Conservation (phyloP, 2,329 filamentous ascomycete species). For the Orbilia ellipsospora region DNA sequence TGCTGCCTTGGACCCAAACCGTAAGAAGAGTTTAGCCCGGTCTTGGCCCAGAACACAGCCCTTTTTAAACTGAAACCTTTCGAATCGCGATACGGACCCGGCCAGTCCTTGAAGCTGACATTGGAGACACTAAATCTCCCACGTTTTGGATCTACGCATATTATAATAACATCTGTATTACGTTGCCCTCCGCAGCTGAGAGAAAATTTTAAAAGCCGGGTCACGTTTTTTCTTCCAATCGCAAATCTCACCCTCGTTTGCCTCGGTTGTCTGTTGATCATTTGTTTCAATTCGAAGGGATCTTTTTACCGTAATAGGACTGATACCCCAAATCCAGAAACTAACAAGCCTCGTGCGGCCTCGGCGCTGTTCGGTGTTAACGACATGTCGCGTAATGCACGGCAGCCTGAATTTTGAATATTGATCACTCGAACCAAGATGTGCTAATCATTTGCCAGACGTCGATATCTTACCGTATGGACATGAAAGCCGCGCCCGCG, state of each 20-base stretch:
- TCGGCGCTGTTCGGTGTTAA: neutral
- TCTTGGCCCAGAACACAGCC: neutral
- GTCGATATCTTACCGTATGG: no score
- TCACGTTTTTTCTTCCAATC: slow-evolving; percentile 1
- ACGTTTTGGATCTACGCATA: slow-evolving; percentile 7
- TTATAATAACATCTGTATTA: slow-evolving; percentile 4
- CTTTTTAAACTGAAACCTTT: no score
- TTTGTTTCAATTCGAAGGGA: slow-evolving; percentile 11
- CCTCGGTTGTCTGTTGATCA: slow-evolving; percentile 19
- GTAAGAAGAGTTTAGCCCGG: neutral
- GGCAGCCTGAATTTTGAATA: slow-evolving; percentile 6
- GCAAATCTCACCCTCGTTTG: slow-evolving; percentile 1
- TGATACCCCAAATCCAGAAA: slow-evolving; percentile 20
- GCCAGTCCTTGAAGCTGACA: no score
- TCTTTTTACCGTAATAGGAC: neutral
- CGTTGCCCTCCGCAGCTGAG: neutral
- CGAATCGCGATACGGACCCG: no score
- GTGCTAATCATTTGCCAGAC: neutral
- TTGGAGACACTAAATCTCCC: neutral
- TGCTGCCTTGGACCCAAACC: slow-evolving; percentile 5
- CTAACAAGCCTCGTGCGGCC: neutral
- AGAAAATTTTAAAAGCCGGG: neutral
- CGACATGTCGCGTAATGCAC: no score
- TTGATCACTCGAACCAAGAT: slow-evolving; percentile 1
- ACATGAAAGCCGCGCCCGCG: no score